Conservation (phyloP, 345 rosid genomes). For the Pugionium dolabratum region DNA sequence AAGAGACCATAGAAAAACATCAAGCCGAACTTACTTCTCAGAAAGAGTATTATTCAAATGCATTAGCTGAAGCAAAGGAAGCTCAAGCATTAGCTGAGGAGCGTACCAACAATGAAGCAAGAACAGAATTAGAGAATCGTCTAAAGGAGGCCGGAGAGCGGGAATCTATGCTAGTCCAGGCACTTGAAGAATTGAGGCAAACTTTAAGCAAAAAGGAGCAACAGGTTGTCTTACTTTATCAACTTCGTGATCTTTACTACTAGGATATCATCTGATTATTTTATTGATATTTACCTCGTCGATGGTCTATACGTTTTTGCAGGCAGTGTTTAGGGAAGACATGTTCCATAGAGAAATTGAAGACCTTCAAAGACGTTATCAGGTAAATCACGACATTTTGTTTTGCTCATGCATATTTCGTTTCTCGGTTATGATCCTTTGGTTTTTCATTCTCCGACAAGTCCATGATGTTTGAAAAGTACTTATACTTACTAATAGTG, state of each 20-base stretch:
- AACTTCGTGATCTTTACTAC: conserved; percentile 17
- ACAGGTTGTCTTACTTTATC: conserved; percentile 59
- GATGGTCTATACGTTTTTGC: conserved; percentile 26
- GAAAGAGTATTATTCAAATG: conserved; percentile 80
- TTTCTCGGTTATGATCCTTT: conserved; percentile 16
- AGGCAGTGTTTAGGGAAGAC: conserved; percentile 88
- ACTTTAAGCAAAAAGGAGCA: conserved; percentile 91
- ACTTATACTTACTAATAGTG: conserved; percentile 12
- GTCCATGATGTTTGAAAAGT: conserved; percentile 8
- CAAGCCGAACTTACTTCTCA: conserved; percentile 82
- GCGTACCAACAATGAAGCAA: conserved; percentile 86
- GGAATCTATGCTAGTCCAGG: conserved; percentile 91
- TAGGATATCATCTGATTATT: conserved; percentile 11
- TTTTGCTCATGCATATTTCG: conserved; percentile 2
- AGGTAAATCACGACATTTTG: conserved; percentile 48
- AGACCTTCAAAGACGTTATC: conserved; percentile 92
- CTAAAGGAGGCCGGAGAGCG: conserved; percentile 94
- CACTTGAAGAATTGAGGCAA: conserved; percentile 90
- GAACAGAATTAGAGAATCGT: conserved; percentile 82
- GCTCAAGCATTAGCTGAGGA: conserved; percentile 94
- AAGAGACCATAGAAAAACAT: conserved; percentile 95
- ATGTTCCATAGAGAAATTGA: conserved; percentile 74
- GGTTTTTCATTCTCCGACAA: conserved; percentile 2
- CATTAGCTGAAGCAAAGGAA: conserved; percentile 89
- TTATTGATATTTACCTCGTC: conserved; percentile 19